Percentiles rank a stretch among this genome's conserved stretches.
phyloP scores from a whole-genome alignment of 2,329 filamentous ascomycete species.

The Stemphylium vesicarium region DNA sequence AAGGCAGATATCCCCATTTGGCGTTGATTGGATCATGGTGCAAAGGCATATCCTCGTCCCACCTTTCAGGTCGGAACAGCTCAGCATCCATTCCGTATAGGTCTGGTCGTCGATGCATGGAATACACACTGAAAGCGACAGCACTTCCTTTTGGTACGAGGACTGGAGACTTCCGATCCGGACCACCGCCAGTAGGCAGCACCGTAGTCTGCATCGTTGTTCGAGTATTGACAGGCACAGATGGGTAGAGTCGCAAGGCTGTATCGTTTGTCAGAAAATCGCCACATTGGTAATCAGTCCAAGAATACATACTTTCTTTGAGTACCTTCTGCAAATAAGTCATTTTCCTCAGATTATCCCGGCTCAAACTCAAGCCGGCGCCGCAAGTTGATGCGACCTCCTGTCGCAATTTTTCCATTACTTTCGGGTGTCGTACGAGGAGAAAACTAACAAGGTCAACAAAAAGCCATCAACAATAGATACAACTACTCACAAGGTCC shows the following conservation, averaged over 20 bases:
- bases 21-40: conserved; percentile 19
- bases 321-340: conserved; percentile 35
- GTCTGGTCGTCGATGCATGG: conserved; percentile 25
- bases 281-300: too few relatives aligned
- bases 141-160: conserved; percentile 30
- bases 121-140: conserved; percentile 26
- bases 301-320: conserved; percentile 48
- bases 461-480: not conserved
- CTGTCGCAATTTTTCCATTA: conserved; percentile 42
- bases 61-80: conserved; percentile 20
- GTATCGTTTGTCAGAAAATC: too few relatives aligned
- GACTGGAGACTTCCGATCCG: conserved; percentile 34
- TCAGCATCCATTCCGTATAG: conserved; percentile 29
- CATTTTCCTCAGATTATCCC: conserved; percentile 49
- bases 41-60: conserved; percentile 28
- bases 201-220: not conserved
- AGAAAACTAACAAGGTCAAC: conserved; percentile 21
- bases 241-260: conserved; percentile 37
- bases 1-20: conserved; percentile 33
- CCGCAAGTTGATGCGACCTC: conserved; percentile 34
- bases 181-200: conserved; percentile 22
- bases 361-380: conserved; percentile 50
- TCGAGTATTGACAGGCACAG: conserved; percentile 36
- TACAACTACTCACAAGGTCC: conserved; percentile 25
- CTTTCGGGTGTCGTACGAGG: conserved; percentile 43